Conservation (phyloP, 1,284 basidiomycete genomes). For the Ganoderma leucocontextum region DNA sequence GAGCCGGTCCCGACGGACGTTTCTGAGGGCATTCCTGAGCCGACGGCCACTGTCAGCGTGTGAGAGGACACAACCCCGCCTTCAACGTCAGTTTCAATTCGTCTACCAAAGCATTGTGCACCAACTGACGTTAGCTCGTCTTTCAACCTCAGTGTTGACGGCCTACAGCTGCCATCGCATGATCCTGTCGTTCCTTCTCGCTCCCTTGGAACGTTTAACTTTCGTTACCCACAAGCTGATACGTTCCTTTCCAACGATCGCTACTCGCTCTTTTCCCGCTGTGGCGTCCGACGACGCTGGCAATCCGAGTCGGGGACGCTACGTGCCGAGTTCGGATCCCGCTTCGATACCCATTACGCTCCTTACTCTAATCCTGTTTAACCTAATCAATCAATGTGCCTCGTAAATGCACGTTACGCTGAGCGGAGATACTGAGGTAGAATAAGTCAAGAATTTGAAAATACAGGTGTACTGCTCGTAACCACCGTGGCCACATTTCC, state of each 20-base stretch:
- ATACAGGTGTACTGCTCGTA: neutral
- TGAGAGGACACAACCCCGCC: neutral
- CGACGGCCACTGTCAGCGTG: neutral
- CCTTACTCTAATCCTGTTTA: neutral
- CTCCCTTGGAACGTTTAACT: neutral
- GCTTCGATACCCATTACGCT: conserved; percentile 1
- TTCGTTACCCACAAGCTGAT: neutral
- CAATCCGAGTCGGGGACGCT: neutral
- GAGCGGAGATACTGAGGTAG: neutral
- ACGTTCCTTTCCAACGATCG: neutral
- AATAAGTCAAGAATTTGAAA: neutral
- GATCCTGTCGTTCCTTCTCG: neutral
- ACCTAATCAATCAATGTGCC: neutral
- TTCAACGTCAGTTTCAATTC: neutral
- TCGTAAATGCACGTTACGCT: too few species aligned
- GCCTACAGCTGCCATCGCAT: neutral
- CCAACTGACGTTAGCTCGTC: neutral
- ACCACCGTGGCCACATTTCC: neutral
- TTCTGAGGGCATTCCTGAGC: neutral
- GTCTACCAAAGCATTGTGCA: neutral
- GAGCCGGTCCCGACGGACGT: neutral
- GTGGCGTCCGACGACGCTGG: neutral
- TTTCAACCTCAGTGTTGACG: neutral
- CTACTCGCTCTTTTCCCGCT: neutral
- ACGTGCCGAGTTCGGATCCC: neutral